Conservation (phyloP, 768 basidiomycete species). For the Panaeolus cyanescens region DNA sequence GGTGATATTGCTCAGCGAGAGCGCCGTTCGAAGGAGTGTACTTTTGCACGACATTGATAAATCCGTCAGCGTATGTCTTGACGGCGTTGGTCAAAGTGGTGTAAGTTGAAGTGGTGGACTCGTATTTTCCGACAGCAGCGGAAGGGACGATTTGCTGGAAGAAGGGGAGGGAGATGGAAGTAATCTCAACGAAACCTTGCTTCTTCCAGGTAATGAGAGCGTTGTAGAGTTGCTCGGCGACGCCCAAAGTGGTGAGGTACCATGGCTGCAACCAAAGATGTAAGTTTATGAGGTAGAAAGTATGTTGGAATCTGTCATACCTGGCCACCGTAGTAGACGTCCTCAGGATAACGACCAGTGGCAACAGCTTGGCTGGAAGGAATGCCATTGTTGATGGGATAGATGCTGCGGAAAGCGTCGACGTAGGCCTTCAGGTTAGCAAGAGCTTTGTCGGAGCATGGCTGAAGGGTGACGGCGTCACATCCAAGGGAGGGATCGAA, state of each 20-base stretch:
- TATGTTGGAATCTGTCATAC: constrained; percentile 29
- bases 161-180: constrained; percentile 66
- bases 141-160: constrained; percentile 61
- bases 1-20: constrained; percentile 66
- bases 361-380: constrained; percentile 57
- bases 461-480: constrained; percentile 75
- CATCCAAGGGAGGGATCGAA: constrained; percentile 73
- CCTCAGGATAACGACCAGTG: constrained; percentile 78
- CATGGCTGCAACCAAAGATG: constrained; percentile 52
- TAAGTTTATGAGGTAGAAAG: neutral
- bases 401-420: constrained; percentile 70
- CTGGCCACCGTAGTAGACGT: constrained; percentile 71
- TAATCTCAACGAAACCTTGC: constrained; percentile 53
- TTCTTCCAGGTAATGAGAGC: constrained; percentile 66
- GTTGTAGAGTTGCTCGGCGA: constrained; percentile 80
- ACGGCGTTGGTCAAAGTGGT: constrained; percentile 49
- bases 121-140: constrained; percentile 55
- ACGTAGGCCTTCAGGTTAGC: constrained; percentile 69
- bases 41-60: constrained; percentile 55
- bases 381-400: constrained; percentile 62
- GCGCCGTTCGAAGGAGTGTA: constrained; percentile 65
- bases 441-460: constrained; percentile 80
- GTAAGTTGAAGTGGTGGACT: constrained; percentile 47
- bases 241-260: constrained; percentile 75
- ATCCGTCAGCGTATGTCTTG: constrained; percentile 63